A percentile compares a stretch with the other conserved stretches of the same genome.
phyloP scores from a whole-genome alignment of 116 monocot species.

The Phalaenopsis hybrid region DNA sequence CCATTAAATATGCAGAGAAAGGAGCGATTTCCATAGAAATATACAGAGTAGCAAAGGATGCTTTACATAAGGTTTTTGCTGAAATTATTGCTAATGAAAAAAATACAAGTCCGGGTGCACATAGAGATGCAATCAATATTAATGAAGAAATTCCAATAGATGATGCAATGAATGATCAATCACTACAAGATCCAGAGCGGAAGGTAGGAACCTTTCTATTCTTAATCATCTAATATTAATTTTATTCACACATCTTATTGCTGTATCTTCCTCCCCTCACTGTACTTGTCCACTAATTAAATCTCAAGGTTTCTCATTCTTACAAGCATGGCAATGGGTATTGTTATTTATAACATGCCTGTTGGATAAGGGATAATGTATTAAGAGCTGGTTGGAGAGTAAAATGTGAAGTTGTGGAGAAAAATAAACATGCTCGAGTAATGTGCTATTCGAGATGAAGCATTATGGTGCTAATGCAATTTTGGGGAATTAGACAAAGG shows the following conservation, averaged over 20 bases:
- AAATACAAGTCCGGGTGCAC: conserved; percentile 32
- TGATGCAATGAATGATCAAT: conserved; percentile 49
- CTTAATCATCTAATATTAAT: background rate
- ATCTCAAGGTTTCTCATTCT: too few relatives aligned
- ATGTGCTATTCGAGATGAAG: too few relatives aligned
- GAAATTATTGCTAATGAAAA: conserved; percentile 68
- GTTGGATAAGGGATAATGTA: too few relatives aligned
- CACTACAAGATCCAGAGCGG: conserved; percentile 42
- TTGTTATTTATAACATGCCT: too few relatives aligned
- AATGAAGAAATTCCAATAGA: conserved; percentile 87
- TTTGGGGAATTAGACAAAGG: too few relatives aligned
- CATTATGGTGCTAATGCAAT: too few relatives aligned
- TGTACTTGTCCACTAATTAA: too few relatives aligned
- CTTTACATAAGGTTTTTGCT: conserved; percentile 57
- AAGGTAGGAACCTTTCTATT: background rate
- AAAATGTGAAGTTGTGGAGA: too few relatives aligned
- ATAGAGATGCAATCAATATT: conserved; percentile 85
- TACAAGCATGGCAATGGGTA: too few relatives aligned
- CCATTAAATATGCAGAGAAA: conserved; percentile 74
- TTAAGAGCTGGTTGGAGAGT: too few relatives aligned
- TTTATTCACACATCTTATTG: background rate
- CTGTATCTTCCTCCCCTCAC: background rate
- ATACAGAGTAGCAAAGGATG: conserved; percentile 69
- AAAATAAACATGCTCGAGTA: too few relatives aligned
- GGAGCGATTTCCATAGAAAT: conserved; percentile 56